A percentile compares a stretch with the other conserved stretches of the same genome.
Evolutionary conservation across 805 yeast species (phyloP).

Genomic region (Wickerhamomyces bovis): DNA sequence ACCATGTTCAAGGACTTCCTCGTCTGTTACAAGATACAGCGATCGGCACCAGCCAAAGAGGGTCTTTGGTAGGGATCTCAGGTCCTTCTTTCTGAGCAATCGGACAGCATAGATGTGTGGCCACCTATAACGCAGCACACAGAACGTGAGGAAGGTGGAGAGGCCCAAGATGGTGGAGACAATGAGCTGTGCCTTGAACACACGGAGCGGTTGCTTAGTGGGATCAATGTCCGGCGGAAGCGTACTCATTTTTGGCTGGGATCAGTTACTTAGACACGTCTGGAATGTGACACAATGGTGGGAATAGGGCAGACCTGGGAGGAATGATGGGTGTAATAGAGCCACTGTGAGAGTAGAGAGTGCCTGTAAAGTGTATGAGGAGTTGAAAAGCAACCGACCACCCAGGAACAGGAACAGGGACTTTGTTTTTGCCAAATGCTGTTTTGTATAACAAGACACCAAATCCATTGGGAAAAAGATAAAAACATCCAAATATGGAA

Average conservation of each 20-base stretch:
- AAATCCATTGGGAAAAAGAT: neutral
- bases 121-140: conserved; percentile 63
- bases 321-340: neutral
- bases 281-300: neutral
- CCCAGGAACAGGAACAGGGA: neutral
- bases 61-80: conserved; percentile 56
- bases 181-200: conserved; percentile 54
- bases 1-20: conserved; percentile 78
- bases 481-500: neutral
- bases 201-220: conserved; percentile 20
- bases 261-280: neutral
- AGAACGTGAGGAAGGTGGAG: conserved; percentile 61
- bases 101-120: conserved; percentile 86
- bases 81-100: conserved; percentile 36
- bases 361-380: neutral
- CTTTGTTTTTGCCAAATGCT: no score
- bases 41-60: conserved; percentile 80
- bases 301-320: neutral
- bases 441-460: no score
- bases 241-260: conserved; percentile 18
- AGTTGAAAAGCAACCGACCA: no score
- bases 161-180: conserved; percentile 67
- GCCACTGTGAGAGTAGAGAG: no score
- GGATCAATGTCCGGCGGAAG: conserved; percentile 27
- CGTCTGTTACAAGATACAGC: conserved; percentile 58